Base-by-base conservation (phyloP, 441 rosid genomes). In the Gossypium lobatum region DNA sequence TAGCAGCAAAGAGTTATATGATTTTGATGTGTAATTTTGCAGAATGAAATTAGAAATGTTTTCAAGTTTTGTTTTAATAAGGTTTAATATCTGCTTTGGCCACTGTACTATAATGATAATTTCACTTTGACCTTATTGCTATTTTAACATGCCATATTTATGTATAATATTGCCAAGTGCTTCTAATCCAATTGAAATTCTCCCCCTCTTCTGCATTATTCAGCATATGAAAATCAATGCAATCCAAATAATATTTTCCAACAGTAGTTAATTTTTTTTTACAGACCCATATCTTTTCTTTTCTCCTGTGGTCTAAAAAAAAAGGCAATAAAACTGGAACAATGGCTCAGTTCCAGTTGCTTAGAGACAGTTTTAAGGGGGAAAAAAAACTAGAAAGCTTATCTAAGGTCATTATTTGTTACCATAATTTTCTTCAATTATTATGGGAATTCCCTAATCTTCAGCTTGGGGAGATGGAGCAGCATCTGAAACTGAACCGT, bases 401-500 rank as follows among this genome's bases (percentile, higher is more conserved):
- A 67, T 48, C 17, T 4, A 39, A 1, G 55, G 1, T 59, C 59
- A 60, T 9, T 60, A 50, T 60, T 72, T 60, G 45, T 53, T 18
- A 31, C 59, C 37, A 48, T 68, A 25, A 26, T 26, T 26, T 60
- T 60, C 42, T 60, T 60, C 64, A 52, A n/a, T 37, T 20, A 53
- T 14, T 10, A 18, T 5, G 28, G 63, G 17, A 31, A 4, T 55
- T 70, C 34, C 62, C 45, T 31, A n/a, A 31, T 20, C 25, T 50
- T 70, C 9, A 23, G 3, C 50, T 20, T 76, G 34, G 70, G 70
- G 53, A 0, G 37, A 66, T 46, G 48, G 58, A 2, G 17, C 73
- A 17, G 79, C 11, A 62, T 83, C 83, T 20, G 85, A 84, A 75
- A 61, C 80, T 1, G 73, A 77, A 73, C 77, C 84, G 14, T 76